Base-by-base conservation (phyloP, 441 rosid species). In the Theobroma grandiflorum region DNA sequence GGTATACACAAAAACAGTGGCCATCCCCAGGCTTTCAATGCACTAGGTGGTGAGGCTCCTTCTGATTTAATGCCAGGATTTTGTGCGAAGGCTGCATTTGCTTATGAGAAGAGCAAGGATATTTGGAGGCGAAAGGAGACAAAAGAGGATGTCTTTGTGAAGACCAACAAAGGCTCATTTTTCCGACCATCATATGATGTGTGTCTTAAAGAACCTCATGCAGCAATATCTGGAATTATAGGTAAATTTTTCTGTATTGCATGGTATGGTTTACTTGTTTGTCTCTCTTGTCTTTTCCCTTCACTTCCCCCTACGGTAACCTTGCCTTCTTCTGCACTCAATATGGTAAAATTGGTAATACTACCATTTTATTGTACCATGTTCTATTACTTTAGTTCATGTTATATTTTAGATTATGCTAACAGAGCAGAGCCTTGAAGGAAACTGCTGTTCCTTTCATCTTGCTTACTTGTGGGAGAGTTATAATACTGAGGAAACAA, bases 1-100 rank as follows among this genome's bases (percentile, higher is more conserved):
- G 93, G 94, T 63, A 4, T 94, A 12, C 99, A 94, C 80, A 91
- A 87, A 76, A 91, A 77, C 81, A 79, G 82, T 35, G 96, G 99
- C 65, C 70, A 72, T 76, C 98, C 96, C 40, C 83, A 80, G 65
- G 79, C 87, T 85, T 86, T 82, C 75, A 81, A 82, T 76, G 75
- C 84, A 64, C 42, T 71, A 59, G 79, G 78, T 61, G 87, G 73
- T 74, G 91, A 87, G 74, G 86, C 85, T 43, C 98, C 99, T 80
- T 75, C 85, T 38, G 76, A 93, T 77, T 84, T 92, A 80, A 76
- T 87, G 91, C 97, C 93, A 61, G 95, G 99, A 81, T 71, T 94
- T 75, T 92, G 96, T 65, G 92, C 89, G 59, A 92, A 90, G 84
- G 98, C 93, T 81, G 95, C 91, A 50, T 88, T 92, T 87, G 90